Evolutionary conservation across 106 monocot genomes (phyloP).

Genomic region (Apostasia ramifera): DNA sequence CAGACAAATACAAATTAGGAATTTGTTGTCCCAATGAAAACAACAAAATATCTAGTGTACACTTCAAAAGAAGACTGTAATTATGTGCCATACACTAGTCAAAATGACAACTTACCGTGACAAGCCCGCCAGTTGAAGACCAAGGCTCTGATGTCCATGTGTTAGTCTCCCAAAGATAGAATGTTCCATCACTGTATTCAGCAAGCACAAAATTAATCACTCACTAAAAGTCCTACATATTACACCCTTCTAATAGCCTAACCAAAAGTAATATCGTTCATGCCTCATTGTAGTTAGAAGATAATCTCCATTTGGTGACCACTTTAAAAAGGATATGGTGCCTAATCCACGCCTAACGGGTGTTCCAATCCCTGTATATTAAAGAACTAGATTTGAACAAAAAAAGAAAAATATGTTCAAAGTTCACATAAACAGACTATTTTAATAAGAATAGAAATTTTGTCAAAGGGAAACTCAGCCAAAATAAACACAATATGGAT

Average conservation of each 20-base stretch:
- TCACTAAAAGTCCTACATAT: background rate
- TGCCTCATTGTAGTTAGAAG: conserved; percentile 90
- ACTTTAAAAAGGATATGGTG: conserved; percentile 67
- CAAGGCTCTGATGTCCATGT: conserved; percentile 97
- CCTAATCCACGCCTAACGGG: conserved; percentile 91
- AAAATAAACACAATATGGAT: no score
- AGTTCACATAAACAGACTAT: background rate
- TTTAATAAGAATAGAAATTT: background rate
- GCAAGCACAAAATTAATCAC: conserved; percentile 8
- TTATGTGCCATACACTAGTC: background rate
- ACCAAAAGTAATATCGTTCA: conserved; percentile 4
- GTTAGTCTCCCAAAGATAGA: conserved; percentile 99
- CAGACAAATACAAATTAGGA: background rate
- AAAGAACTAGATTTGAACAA: conserved; percentile 3
- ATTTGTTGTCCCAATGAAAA: background rate
- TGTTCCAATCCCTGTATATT: conserved; percentile 57
- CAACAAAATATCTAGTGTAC: background rate
- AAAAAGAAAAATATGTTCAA: background rate
- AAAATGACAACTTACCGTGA: conserved; percentile 55
- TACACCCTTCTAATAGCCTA: background rate
- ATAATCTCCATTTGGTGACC: conserved; percentile 92
- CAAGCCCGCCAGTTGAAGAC: conserved; percentile 85
- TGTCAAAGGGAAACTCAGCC: background rate
- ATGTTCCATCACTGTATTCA: conserved; percentile 78
- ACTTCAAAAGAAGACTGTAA: background rate